Percentiles rank a stretch among this genome's conserved stretches.
Conservation (phyloP, 805 yeast species). For the Kuraishia piskuri region DNA sequence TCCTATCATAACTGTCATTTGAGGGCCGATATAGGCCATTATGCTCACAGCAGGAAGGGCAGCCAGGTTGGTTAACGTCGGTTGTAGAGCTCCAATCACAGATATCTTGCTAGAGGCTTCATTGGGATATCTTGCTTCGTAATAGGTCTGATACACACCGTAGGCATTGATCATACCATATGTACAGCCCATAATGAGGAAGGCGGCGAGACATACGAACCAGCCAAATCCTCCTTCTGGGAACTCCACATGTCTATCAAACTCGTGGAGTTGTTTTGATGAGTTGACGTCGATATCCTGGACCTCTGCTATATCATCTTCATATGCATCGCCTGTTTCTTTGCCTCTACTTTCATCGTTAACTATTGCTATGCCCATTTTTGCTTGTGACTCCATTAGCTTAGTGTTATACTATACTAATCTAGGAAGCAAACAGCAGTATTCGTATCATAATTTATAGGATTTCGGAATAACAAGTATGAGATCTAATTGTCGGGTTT, state of each 20-base stretch:
- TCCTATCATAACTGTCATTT: slow-evolving; percentile 29
- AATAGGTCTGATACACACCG: slow-evolving; percentile 50
- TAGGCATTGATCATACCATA: slow-evolving; percentile 54
- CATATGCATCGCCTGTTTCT: neutral
- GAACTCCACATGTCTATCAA: slow-evolving; percentile 12
- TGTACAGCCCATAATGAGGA: slow-evolving; percentile 36
- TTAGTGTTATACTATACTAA: no score
- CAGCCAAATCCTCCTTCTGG: slow-evolving; percentile 52
- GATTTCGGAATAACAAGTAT: no score
- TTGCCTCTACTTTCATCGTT: neutral
- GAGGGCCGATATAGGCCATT: slow-evolving; percentile 34
- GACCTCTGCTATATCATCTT: neutral
- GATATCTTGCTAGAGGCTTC: slow-evolving; percentile 39
- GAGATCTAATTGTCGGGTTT: no score
- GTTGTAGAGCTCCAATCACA: slow-evolving; percentile 46
- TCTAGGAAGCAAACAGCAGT: no score
- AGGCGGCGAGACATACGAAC: slow-evolving; percentile 40
- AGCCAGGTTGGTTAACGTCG: slow-evolving; percentile 34
- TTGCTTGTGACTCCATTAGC: no score
- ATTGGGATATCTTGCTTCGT: slow-evolving; percentile 30
- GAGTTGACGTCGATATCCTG: neutral
- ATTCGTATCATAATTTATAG: no score
- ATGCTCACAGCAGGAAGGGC: slow-evolving; percentile 39
- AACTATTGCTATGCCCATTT: no score
- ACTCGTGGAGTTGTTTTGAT: neutral